Evolutionary conservation across 2,329 filamentous ascomycete species (phyloP).

Genomic region (Fusarium lyarnte): DNA sequence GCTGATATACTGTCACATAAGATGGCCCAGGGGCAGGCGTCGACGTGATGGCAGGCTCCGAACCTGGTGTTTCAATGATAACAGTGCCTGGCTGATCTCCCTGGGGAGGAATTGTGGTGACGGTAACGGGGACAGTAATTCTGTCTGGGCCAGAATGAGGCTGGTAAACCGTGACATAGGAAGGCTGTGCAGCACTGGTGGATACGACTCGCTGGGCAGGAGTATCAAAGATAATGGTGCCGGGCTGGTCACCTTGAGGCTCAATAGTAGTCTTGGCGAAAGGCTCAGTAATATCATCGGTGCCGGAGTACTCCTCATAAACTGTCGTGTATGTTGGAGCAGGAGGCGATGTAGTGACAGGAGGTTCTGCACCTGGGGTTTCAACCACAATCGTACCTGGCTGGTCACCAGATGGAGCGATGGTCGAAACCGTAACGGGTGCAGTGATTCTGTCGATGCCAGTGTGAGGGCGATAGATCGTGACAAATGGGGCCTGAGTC

Average conservation of each 20-base stretch:
- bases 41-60: not conserved
- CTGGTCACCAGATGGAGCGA: slow-evolving; percentile 11
- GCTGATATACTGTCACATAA: slow-evolving; percentile 13
- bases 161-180: slow-evolving; percentile 13
- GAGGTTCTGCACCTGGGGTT: slow-evolving; percentile 14
- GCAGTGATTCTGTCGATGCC: slow-evolving; percentile 15
- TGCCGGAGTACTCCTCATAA: slow-evolving; percentile 17
- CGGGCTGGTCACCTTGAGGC: slow-evolving; percentile 20
- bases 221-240: slow-evolving; percentile 29
- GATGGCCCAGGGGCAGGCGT: not conserved
- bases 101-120: slow-evolving; percentile 3
- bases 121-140: slow-evolving; percentile 1
- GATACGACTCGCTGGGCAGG: slow-evolving; percentile 5
- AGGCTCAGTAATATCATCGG: slow-evolving; percentile 15
- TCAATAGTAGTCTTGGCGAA: slow-evolving; percentile 16
- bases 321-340: slow-evolving; percentile 16
- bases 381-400: slow-evolving; percentile 28
- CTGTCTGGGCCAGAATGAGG: slow-evolving; percentile 1
- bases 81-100: slow-evolving; percentile 11
- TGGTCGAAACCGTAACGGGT: slow-evolving; percentile 19
- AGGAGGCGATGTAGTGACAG: slow-evolving; percentile 20
- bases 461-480: slow-evolving; percentile 20
- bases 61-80: slow-evolving; percentile 15
- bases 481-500: slow-evolving; percentile 23
- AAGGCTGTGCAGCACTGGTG: not conserved